Evolutionary conservation across 2,329 filamentous ascomycete species (phyloP), one percentile per base, ranked within the genome.

Genomic region (Botrytis cinerea): DNA sequence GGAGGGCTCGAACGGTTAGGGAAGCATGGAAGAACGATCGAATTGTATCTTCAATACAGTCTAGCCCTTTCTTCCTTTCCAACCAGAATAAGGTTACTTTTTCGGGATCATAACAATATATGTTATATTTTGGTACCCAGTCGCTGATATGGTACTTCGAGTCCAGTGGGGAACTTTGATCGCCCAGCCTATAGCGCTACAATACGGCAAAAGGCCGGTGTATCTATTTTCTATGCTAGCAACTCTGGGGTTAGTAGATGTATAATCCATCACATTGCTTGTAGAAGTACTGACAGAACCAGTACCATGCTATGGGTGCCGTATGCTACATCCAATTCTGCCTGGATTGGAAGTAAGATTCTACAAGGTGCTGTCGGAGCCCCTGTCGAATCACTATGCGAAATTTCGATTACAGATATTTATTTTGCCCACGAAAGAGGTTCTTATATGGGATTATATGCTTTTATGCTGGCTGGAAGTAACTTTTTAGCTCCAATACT

Each of bases 101-200:
- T 22, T 28, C 28, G 20, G 28, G 18, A 69, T 69, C 18, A 28
- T 25, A 16, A 35, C 35, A 28, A 22, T 32, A 43, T 25, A 16
- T 66, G 57, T 43, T 38, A 57, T 57, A 45, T 43, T 1, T 25
- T 22, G 22, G 22, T 40, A n/a, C 14, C 7, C 25, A 35, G 20
- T 35, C 18, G 63, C 66, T 73, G n/a, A 74, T 48, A 14, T 14
- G n/a, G 35, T 20, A 12, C 16, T 46, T 43, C n/a, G 84, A n/a
- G 82, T 86, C 32, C 85, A 86, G 4, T 87, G 85, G 85, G 85
- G 85, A 0, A 83, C 84, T 75, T 78, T 88, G 4, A 80, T 88
- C 60, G 87, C 84, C 84, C 86, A 88, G 75, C 86, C 87, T 4
- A 77, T 88, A 45, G 86, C 86, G 0, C 78, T 87, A 28, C 84